Percentiles rank a stretch among this genome's conserved stretches.
phyloP scores from a whole-genome alignment of 2,329 filamentous ascomycete species.

The Stachybotrys elegans region DNA sequence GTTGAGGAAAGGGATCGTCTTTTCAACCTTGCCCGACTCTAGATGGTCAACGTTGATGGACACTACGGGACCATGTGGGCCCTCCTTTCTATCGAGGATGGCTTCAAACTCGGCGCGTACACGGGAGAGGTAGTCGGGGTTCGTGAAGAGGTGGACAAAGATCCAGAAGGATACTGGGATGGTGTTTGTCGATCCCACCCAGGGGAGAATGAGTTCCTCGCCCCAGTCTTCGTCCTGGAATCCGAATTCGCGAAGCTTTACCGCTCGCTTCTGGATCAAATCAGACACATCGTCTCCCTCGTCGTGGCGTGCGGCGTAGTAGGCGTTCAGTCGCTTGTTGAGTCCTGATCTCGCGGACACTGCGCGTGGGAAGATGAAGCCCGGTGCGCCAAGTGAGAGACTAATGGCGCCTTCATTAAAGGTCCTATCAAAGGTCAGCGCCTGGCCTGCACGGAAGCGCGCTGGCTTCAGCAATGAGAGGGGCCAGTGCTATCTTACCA shows the following conservation, averaged over 20 bases:
- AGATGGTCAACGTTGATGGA: conserved; percentile 17
- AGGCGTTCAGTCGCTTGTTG: conserved; percentile 20
- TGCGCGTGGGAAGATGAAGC: conserved; percentile 1
- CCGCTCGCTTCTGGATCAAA: conserved; percentile 20
- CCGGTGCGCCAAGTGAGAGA: conserved; percentile 5
- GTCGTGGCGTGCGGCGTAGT: conserved; percentile 22
- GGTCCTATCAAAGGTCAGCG: neutral
- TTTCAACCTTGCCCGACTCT: conserved; percentile 26
- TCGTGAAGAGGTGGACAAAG: conserved; percentile 23
- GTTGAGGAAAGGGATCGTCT: conserved; percentile 33
- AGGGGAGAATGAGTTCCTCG: conserved; percentile 25
- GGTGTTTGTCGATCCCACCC: conserved; percentile 28
- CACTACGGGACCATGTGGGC: rapidly evolving
- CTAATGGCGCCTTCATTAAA: conserved; percentile 1
- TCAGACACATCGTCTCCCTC: conserved; percentile 18
- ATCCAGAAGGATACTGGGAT: conserved; percentile 32
- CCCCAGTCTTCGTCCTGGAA: conserved; percentile 19
- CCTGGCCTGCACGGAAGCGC: too few species aligned
- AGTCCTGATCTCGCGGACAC: conserved; percentile 18
- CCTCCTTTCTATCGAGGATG: conserved; percentile 3
- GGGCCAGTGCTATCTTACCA: conserved; percentile 19
- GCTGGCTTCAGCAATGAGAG: neutral
- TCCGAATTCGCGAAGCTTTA: conserved; percentile 21
- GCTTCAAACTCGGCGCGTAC: conserved; percentile 24
- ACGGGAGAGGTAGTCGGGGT: conserved; percentile 15